Evolutionary conservation across 1,284 basidiomycete genomes (phyloP).

Genomic region (Wallemia mellicola): DNA sequence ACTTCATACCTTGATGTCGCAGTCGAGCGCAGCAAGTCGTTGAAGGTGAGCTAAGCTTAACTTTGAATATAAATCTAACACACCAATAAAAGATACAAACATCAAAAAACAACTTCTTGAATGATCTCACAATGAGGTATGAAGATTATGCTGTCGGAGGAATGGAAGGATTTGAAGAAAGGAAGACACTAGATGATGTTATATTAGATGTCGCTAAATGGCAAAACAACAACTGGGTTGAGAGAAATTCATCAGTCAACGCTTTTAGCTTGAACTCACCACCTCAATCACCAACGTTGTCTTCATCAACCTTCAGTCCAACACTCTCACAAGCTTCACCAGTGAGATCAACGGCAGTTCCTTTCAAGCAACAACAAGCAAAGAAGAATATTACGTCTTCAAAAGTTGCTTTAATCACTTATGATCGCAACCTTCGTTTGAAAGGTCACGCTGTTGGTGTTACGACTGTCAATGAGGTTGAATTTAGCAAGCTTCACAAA

Average conservation of each 20-base stretch:
- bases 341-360: not conserved
- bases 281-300: constrained; percentile 5
- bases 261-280: constrained; percentile 6
- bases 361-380: constrained; percentile 5
- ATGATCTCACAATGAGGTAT: constrained; percentile 46
- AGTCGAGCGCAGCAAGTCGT: not conserved
- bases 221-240: constrained; percentile 74
- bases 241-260: constrained; percentile 41
- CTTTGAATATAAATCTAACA: constrained; percentile 21
- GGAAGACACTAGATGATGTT: constrained; percentile 72
- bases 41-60: not conserved
- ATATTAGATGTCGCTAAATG: constrained; percentile 71
- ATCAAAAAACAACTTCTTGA: constrained; percentile 71
- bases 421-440: constrained; percentile 44
- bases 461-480: not conserved
- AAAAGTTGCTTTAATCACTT: constrained; percentile 62
- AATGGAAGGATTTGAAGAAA: constrained; percentile 21
- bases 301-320: constrained; percentile 8
- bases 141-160: constrained; percentile 40
- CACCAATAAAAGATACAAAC: constrained; percentile 75
- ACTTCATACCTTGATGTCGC: constrained; percentile 24
- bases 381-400: constrained; percentile 22
- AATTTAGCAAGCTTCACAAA: not conserved
- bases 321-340: constrained; percentile 2
- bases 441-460: constrained; percentile 7